Percentiles rank a stretch among this genome's conserved stretches.
Evolutionary conservation across 192 early-diverging fungal species (phyloP).

Genomic region (Linnemannia schmuckeri): DNA sequence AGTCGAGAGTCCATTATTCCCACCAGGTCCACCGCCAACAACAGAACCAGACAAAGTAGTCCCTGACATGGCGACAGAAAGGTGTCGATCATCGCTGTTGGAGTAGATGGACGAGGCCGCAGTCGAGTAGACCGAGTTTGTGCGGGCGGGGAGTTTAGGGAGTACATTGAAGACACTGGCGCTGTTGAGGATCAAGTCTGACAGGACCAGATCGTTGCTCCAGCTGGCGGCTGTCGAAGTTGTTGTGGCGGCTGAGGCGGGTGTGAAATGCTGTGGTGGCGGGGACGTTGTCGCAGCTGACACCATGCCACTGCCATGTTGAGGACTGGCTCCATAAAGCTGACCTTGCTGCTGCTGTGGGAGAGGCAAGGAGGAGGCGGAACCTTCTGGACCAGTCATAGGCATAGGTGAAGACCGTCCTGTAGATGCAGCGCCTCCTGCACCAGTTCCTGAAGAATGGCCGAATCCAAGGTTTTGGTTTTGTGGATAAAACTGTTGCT

Average conservation of each 20-base stretch:
- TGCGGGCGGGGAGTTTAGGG: constrained; percentile 36
- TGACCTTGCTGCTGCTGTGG: not conserved
- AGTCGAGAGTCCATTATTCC: not conserved
- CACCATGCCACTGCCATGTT: not conserved
- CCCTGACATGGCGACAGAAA: not conserved
- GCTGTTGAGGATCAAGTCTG: constrained; percentile 49
- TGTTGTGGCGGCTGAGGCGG: constrained; percentile 19
- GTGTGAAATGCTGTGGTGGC: not conserved
- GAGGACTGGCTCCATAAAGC: not conserved
- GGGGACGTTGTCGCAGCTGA: not conserved
- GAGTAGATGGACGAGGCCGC: not conserved
- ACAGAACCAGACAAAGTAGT: not conserved
- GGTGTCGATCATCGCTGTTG: not conserved
- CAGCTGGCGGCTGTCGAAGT: constrained; percentile 46
- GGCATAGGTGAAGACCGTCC: constrained; percentile 5
- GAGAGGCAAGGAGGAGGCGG: not conserved
- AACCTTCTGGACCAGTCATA: not conserved
- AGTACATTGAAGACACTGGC: constrained; percentile 42
- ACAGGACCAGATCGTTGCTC: constrained; percentile 45
- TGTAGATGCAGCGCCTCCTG: not conserved
- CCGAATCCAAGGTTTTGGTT: constrained; percentile 7
- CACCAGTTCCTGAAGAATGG: constrained; percentile 5
- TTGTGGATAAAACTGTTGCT: constrained; percentile 10
- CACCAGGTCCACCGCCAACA: not conserved
- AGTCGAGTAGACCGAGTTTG: constrained; percentile 11